Percentiles rank a stretch among this genome's conserved stretches.
Conservation (phyloP, 495 filamentous ascomycete genomes). For the Extremus antarcticus region DNA sequence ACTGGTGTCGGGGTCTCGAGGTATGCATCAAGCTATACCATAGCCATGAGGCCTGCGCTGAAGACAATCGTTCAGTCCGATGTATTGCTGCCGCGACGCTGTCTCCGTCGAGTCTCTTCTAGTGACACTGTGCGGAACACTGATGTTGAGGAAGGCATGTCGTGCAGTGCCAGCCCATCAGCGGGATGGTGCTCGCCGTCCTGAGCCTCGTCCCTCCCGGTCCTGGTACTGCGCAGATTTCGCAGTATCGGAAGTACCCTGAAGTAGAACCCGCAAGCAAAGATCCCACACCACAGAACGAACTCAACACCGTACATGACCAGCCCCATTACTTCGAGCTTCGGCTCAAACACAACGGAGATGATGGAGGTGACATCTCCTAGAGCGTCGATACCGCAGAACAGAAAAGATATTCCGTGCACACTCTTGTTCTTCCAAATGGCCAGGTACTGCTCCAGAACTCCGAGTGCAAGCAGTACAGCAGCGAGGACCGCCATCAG, state of each 20-base stretch:
- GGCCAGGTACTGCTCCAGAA: slow-evolving; percentile 46
- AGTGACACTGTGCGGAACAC: not conserved
- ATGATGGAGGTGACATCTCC: slow-evolving; percentile 53
- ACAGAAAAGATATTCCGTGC: slow-evolving; percentile 54
- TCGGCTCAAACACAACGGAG: slow-evolving; percentile 48
- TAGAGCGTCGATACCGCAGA: slow-evolving; percentile 52
- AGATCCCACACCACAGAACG: slow-evolving; percentile 50
- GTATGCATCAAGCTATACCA: too few relatives aligned
- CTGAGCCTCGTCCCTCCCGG: slow-evolving; percentile 1
- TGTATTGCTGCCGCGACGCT: not conserved
- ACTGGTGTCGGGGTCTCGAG: too few relatives aligned
- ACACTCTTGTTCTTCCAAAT: slow-evolving; percentile 50
- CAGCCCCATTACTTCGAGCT: slow-evolving; percentile 45
- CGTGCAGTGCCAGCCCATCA: slow-evolving; percentile 27
- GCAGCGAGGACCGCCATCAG: slow-evolving; percentile 53
- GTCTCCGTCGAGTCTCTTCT: not conserved
- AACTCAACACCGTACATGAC: slow-evolving; percentile 53
- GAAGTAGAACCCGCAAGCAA: slow-evolving; percentile 48
- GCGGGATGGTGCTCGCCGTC: not conserved
- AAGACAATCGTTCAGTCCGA: not conserved
- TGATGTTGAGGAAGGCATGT: slow-evolving; percentile 39
- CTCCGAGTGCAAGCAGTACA: slow-evolving; percentile 43
- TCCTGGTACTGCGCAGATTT: slow-evolving; percentile 8
- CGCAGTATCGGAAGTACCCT: slow-evolving; percentile 45
- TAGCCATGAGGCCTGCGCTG: too few relatives aligned